Base-by-base conservation (phyloP, 805 yeast genomes). In the Hermanozyma aechmeae region DNA sequence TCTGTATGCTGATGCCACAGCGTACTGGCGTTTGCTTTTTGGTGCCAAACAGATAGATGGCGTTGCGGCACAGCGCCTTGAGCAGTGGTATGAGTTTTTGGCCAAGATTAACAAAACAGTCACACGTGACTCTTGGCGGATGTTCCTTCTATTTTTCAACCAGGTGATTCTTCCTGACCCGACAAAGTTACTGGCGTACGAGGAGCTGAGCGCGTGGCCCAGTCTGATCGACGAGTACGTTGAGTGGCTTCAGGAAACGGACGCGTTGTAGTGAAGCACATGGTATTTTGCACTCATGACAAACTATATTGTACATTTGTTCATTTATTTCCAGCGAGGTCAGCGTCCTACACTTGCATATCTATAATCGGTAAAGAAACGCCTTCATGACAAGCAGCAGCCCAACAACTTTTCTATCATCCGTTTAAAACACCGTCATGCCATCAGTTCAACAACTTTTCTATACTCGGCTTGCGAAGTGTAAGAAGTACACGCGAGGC, bases 121-220 rank as follows among this genome's bases (percentile, higher is more conserved):
- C 21, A 68, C 81, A 4, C 71, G 56, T 38, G 98, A 89, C 46
- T 72, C 77, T 15, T 89, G 96, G 96, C 67, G 71, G 36, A 86
- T 87, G 96, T 58, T 81, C 32, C 67, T 67, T 31, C 73, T 76
- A 32, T 84, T 86, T 44, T 53, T 79, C 31, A 53, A 58, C 30
- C 70, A 71, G 35, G 65, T 65, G 34, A 53, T 71, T 1, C 25
- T 33, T 3, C 37, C 49, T 3, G 81, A 83, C 34, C 73, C 80
- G 0, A 35, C 15, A 3, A 37, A 46, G 1, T 58, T 89, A 4
- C 53, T 55, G 11, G 56, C 53, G 3, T 87, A 86, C 51, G 87
- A 80, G 42, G 92, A 79, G 39, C 69, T 71, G 41, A 86, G 80
- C 15, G 82, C 96, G 1, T 89, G 97, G 97, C 98, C 97, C 4